A percentile compares a stretch with the other conserved stretches of the same genome.
phyloP scores from a whole-genome alignment of 176 grass and related monocot species.

The Oryza glaberrima region DNA sequence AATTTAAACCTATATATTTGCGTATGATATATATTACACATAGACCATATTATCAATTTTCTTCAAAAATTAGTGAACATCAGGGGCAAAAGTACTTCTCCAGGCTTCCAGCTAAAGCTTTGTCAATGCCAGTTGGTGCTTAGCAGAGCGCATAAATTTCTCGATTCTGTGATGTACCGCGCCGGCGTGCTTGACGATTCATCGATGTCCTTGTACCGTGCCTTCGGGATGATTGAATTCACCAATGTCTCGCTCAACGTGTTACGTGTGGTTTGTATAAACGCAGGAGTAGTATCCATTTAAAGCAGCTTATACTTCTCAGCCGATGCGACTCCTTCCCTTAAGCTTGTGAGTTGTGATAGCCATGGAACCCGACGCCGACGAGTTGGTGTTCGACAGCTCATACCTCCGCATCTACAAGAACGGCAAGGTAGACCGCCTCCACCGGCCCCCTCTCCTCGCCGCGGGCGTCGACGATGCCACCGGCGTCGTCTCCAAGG shows the following conservation, averaged over 20 bases:
- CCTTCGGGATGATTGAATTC: not conserved
- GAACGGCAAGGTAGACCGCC: constrained; percentile 62
- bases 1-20: too few relatives aligned
- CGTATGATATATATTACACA: too few relatives aligned
- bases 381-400: constrained; percentile 30
- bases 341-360: too few relatives aligned
- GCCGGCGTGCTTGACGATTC: not conserved
- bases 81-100: too few relatives aligned
- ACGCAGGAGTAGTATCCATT: not conserved
- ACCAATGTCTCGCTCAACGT: not conserved
- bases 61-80: too few relatives aligned
- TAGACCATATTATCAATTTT: too few relatives aligned
- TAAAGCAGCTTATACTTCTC: too few relatives aligned
- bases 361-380: not conserved
- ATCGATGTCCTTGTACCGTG: not conserved
- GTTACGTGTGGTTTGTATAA: not conserved
- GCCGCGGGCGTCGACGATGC: constrained; percentile 47
- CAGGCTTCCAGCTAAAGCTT: too few relatives aligned
- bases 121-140: too few relatives aligned
- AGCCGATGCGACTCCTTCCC: not conserved
- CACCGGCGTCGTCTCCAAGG: not conserved
- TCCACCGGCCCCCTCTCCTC: constrained; percentile 33
- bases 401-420: constrained; percentile 51
- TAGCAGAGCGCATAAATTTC: too few relatives aligned
- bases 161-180: too few relatives aligned